These are phyloP conservation scores for Halophytophthora batemanensis DNA, from an alignment of 352 stramenopile species.

Conservation along the genomic window DNA sequence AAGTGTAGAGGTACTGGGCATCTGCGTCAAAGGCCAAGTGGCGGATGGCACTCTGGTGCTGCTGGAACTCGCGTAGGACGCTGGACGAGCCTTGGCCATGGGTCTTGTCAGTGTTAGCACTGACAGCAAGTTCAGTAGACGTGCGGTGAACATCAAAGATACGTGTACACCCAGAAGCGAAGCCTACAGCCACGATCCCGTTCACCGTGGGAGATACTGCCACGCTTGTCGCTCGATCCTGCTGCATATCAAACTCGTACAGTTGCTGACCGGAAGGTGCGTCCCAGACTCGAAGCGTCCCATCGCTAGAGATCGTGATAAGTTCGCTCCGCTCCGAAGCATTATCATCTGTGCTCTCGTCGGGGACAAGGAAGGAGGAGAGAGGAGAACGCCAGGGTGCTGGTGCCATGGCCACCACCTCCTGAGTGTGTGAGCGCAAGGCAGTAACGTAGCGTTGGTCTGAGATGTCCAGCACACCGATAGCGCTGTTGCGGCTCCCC, in stretches of 20 bases:
- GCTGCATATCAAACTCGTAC: conserved; percentile 82
- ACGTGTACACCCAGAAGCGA: conserved; percentile 74
- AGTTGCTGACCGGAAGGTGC: conserved; percentile 50
- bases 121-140: not conserved
- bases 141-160: conserved; percentile 73
- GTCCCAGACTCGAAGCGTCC: conserved; percentile 86
- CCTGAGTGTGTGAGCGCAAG: conserved; percentile 66
- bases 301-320: conserved; percentile 67
- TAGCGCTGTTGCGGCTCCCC: conserved; percentile 62
- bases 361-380: conserved; percentile 18
- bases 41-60: conserved; percentile 75
- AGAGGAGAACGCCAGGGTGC: conserved; percentile 22
- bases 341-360: conserved; percentile 1
- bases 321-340: conserved; percentile 27
- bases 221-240: conserved; percentile 62
- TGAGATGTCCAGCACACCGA: conserved; percentile 84
- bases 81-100: conserved; percentile 8
- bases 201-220: conserved; percentile 33
- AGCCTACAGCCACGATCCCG: conserved; percentile 68
- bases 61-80: conserved; percentile 75
- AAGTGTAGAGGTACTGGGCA: conserved; percentile 46
- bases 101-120: not conserved
- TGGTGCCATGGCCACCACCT: conserved; percentile 40
- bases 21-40: conserved; percentile 51
- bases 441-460: conserved; percentile 81